Base-by-base conservation (phyloP, 805 yeast species). In the Saccharomycopsis amapae region DNA sequence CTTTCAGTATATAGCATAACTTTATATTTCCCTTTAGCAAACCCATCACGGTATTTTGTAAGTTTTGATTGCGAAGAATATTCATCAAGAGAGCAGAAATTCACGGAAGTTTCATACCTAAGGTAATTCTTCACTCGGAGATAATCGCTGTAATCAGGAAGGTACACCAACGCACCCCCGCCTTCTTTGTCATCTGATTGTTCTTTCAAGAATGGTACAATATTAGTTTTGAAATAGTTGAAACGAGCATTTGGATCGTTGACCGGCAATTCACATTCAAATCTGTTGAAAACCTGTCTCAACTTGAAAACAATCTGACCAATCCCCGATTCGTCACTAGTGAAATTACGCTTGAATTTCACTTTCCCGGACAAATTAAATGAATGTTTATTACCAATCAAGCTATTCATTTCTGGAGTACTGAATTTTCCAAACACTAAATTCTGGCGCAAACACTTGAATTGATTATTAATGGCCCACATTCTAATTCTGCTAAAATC, bases 1-100 rank as follows among this genome's bases (percentile, higher is more conserved):
- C 98, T 81, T 58, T 90, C 97, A 0, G 97, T 85, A 63, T 90
- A 90, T n/a, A 93, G 64, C 67, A 93, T 61, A 23, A 90, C 72
- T 56, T 84, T 81, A 25, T 69, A 66, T 46, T 79, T 72, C 2
- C 78, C 76, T 35, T 76, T 71, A 26, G 73, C 76, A 59, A 93
- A 93, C 32, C 72, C 65, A 5, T 85, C 73, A 53, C 97, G 72
- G 17, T 80, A 76, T 40, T 86, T 71, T 1, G 87, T 76, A 28
- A 86, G 61, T 47, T 83, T 81, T n/a, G 83, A 69, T 52, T 78
- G 83, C 1, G 76, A 63, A 2, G 94, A 73, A 63, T 93, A 93
- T 63, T 93, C 98, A 60, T 89, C 87, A 38, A 86, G 69, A 33
- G 82, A 77, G 12, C 78, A 84, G 59, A 82, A 82, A 33, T 79